Evolutionary conservation across 2,329 filamentous ascomycete genomes (phyloP), one percentile per base, ranked within the genome.

Genomic region (Epichloe elymi): DNA sequence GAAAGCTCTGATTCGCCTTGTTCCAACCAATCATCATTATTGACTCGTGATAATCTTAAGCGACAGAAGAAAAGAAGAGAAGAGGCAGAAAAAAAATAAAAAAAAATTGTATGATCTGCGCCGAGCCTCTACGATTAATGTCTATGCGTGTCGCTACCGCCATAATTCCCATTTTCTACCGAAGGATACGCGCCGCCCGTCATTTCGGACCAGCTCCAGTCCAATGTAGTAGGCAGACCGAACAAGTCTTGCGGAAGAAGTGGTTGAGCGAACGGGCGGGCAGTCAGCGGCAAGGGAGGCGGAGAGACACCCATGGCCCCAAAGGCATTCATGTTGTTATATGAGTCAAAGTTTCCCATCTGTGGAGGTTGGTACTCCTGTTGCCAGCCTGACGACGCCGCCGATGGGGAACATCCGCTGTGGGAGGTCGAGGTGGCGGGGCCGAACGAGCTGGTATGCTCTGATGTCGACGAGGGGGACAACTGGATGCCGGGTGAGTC

Each of bases 141-240:
- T 33, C 20, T 45, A 38, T 45, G 30, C 39, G 48, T 30, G 12
- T 36, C 14, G 20, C 51, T 55, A 14, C 57, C 54, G 5, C 66
- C 68, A 59, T 74, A 76, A 53, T 73, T 75, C 5, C 79, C 79
- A 55, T 83, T 83, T 60, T 83, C 80, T 40, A 83, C 80, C 26
- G 75, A 75, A 11, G 80, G 79, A 58, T 83, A 83, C 2, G 74
- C 72, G 10, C 79, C 80, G n/a, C 79, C 79, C 35, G 77, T 82
- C 73, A 83, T 81, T 64, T 83, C 80, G 1, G 79, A 79, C 78
- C 79, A 83, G 61, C 79, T 88, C 89, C 90, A 96, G 63, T 97
- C 91, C 20, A 97, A 76, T 3, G 88, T 94, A 83, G 95, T 95
- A 1, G 91, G 90, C 79, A 97, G 83, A 65, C 91, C 86, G 82